Conservation (phyloP, 116 monocot genomes). For the Iris pallida region DNA sequence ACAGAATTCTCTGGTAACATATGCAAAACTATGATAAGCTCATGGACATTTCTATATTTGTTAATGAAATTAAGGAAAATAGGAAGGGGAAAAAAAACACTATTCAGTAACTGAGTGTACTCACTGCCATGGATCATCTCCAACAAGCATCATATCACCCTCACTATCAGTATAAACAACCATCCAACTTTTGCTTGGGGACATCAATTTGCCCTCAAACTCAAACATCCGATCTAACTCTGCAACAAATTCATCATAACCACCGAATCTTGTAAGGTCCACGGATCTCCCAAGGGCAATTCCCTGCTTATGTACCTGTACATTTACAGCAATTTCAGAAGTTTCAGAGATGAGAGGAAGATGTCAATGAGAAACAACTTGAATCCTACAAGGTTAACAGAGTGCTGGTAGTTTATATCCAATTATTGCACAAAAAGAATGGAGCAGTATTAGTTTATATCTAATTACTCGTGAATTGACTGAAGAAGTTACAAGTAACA, state of each 20-base stretch:
- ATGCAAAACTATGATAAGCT: neutral
- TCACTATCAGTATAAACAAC: conserved; percentile 16
- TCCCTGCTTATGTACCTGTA: conserved; percentile 16
- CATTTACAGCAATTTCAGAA: neutral
- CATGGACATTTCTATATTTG: too few relatives aligned
- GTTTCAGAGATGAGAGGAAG: neutral
- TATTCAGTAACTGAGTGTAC: neutral
- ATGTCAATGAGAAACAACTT: neutral
- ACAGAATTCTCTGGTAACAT: conserved; percentile 36
- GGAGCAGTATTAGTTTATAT: neutral
- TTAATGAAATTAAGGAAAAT: too few relatives aligned
- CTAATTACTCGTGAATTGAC: neutral
- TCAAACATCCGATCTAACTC: conserved; percentile 18
- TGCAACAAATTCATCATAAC: conserved; percentile 8
- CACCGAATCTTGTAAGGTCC: conserved; percentile 9
- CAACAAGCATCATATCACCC: conserved; percentile 22
- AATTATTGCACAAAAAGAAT: neutral
- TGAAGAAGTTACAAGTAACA: neutral
- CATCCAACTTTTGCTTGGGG: conserved; percentile 12
- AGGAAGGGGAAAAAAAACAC: too few relatives aligned
- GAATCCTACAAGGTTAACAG: neutral
- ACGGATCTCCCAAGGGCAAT: conserved; percentile 19
- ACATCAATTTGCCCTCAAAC: conserved; percentile 6
- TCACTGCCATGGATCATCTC: conserved; percentile 20
- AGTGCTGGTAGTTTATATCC: neutral